Evolutionary conservation across 495 filamentous ascomycete genomes (phyloP).

Genomic region (Xylaria bambusicola): DNA sequence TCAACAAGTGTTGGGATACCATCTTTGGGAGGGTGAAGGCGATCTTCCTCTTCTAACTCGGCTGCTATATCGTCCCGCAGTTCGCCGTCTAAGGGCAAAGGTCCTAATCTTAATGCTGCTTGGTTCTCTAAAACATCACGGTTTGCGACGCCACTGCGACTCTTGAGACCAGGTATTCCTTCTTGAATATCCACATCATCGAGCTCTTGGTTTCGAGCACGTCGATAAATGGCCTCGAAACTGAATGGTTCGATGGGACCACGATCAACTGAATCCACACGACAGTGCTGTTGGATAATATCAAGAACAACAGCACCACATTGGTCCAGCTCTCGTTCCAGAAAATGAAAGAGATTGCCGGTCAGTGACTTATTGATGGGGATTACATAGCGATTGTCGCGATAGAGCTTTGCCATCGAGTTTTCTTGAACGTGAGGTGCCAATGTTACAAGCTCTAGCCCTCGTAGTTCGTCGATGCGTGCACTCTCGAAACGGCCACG

Average conservation of each 20-base stretch:
- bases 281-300: constrained; percentile 72
- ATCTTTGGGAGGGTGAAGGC: constrained; percentile 63
- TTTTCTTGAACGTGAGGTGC: constrained; percentile 77
- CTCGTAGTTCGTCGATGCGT: constrained; percentile 74
- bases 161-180: constrained; percentile 85
- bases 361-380: constrained; percentile 79
- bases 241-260: constrained; percentile 75
- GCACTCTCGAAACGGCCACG: constrained; percentile 69
- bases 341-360: constrained; percentile 78
- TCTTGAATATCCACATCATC: constrained; percentile 83
- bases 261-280: constrained; percentile 71
- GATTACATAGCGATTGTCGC: constrained; percentile 81
- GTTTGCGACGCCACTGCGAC: constrained; percentile 72
- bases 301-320: constrained; percentile 76
- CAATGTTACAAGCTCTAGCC: constrained; percentile 66
- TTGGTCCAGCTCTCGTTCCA: constrained; percentile 77
- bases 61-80: constrained; percentile 78
- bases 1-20: constrained; percentile 69
- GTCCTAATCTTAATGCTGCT: constrained; percentile 71
- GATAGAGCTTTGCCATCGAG: constrained; percentile 71
- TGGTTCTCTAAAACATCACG: constrained; percentile 61
- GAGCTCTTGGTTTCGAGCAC: constrained; percentile 47
- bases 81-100: constrained; percentile 74
- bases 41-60: constrained; percentile 79
- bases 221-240: constrained; percentile 78